A percentile compares a stretch with the other conserved stretches of the same genome.
Conservation (phyloP, 2,329 filamentous ascomycete species). For the Cladophialophora immunda region DNA sequence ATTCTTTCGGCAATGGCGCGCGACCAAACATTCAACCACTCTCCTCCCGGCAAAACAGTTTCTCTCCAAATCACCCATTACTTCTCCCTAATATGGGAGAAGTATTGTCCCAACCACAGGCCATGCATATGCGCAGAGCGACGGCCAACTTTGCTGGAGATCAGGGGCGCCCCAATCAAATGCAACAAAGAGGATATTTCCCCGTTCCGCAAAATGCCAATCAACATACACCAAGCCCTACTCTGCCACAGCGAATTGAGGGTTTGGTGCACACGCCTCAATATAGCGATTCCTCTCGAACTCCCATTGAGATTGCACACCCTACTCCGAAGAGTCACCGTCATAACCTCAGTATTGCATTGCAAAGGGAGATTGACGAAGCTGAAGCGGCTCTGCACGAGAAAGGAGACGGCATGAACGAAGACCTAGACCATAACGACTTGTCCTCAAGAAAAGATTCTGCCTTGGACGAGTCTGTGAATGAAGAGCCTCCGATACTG, state of each 20-base stretch:
- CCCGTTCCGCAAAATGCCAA: conserved; percentile 55
- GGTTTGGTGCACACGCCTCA: conserved; percentile 33
- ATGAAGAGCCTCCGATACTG: conserved; percentile 55
- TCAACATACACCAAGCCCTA: conserved; percentile 43
- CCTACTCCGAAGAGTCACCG: conserved; percentile 69
- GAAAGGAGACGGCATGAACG: conserved; percentile 41
- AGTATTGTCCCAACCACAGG: conserved; percentile 61
- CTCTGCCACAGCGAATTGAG: conserved; percentile 28
- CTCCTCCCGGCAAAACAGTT: conserved; percentile 46
- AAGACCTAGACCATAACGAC: conserved; percentile 38
- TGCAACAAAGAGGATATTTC: conserved; percentile 25
- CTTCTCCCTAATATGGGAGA: conserved; percentile 52
- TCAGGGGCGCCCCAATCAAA: conserved; percentile 11
- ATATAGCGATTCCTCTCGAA: conserved; percentile 35
- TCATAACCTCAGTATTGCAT: conserved; percentile 77
- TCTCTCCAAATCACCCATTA: conserved; percentile 68
- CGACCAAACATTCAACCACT: conserved; percentile 31
- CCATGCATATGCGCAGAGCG: conserved; percentile 21
- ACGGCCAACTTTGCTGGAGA: conserved; percentile 17
- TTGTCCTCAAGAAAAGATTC: conserved; percentile 41
- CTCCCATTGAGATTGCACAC: conserved; percentile 63
- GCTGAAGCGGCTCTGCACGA: conserved; percentile 68
- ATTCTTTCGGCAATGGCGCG: conserved; percentile 58
- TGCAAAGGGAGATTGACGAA: conserved; percentile 86
- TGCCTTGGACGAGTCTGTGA: conserved; percentile 42